A percentile compares a stretch with the other conserved stretches of the same genome.
These are phyloP conservation scores for Danielia reshetovae DNA, from an alignment of 805 yeast species.

Conservation along the genomic window DNA sequence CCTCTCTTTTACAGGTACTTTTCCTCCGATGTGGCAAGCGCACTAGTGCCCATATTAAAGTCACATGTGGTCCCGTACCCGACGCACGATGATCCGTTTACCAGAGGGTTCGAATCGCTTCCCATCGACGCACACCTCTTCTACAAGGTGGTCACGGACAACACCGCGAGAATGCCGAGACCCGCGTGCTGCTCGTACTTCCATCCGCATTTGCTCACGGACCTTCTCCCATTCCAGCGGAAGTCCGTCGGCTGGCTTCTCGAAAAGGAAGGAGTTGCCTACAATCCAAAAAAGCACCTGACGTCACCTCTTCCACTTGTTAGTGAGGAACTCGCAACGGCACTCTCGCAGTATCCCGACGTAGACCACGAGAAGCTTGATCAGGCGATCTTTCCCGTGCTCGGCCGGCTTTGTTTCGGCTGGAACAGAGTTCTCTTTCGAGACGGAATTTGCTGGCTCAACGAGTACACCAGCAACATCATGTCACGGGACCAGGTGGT, in stretches of 20 bases:
- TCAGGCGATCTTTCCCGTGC: slow-evolving; percentile 20
- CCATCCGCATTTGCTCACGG: slow-evolving; percentile 42
- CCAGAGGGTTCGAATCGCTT: slow-evolving; percentile 1
- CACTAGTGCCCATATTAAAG: slow-evolving; percentile 4
- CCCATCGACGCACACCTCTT: slow-evolving; percentile 38
- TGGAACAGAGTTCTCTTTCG: slow-evolving; percentile 33
- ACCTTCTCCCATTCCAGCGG: slow-evolving; percentile 47
- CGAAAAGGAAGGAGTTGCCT: slow-evolving; percentile 43
- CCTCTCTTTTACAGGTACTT: slow-evolving; percentile 14
- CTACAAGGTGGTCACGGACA: slow-evolving; percentile 46
- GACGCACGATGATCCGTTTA: neutral
- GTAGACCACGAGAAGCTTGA: slow-evolving; percentile 15
- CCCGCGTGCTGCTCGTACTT: slow-evolving; percentile 19
- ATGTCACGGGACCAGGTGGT: slow-evolving; percentile 28
- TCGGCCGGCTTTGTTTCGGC: slow-evolving; percentile 50
- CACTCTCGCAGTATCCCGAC: slow-evolving; percentile 4
- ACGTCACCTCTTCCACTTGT: slow-evolving; percentile 21
- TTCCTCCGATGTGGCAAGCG: slow-evolving; percentile 14
- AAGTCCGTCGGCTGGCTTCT: slow-evolving; percentile 57
- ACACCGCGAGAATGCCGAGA: slow-evolving; percentile 33
- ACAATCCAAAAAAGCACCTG: slow-evolving; percentile 22
- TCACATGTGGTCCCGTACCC: slow-evolving; percentile 2
- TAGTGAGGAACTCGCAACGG: slow-evolving; percentile 5
- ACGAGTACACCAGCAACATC: slow-evolving; percentile 47
- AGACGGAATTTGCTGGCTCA: slow-evolving; percentile 39